phyloP scores from a whole-genome alignment of 345 rosid species.

The Linum tenue region DNA sequence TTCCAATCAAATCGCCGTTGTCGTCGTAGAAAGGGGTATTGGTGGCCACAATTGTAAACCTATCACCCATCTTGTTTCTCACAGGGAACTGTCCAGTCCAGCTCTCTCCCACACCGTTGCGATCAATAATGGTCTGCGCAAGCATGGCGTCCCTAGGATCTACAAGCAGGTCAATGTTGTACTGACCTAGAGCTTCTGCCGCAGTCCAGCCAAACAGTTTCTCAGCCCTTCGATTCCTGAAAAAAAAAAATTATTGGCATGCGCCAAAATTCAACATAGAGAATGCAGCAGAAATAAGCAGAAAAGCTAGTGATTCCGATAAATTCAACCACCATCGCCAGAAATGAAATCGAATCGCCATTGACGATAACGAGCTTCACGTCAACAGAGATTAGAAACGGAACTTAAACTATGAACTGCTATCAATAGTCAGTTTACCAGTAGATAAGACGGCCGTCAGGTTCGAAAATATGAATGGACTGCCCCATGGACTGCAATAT shows the following conservation, averaged over 20 bases:
- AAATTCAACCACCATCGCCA: neutral
- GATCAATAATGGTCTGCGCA: conserved; percentile 42
- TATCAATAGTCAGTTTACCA: conserved; percentile 36
- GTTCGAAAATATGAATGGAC: conserved; percentile 73
- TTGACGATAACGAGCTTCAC: neutral
- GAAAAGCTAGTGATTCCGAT: neutral
- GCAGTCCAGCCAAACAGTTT: conserved; percentile 69
- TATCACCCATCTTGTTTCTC: conserved; percentile 63
- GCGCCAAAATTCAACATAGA: neutral
- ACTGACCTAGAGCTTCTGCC: conserved; percentile 68
- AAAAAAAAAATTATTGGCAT: conserved; percentile 6
- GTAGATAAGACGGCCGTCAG: conserved; percentile 50
- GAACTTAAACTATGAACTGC: neutral
- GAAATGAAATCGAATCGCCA: neutral
- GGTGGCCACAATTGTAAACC: conserved; percentile 49
- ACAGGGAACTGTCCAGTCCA: conserved; percentile 93
- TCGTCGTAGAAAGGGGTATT: conserved; percentile 78
- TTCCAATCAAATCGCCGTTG: conserved; percentile 59
- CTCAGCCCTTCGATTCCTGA: conserved; percentile 91
- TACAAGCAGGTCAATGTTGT: conserved; percentile 54
- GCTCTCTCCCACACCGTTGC: conserved; percentile 55
- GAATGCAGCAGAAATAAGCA: neutral
- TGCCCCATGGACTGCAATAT: conserved; percentile 94
- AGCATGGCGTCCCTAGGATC: conserved; percentile 48
- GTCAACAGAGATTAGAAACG: neutral